Conservation (phyloP, 2,329 filamentous ascomycete species). For the Phyllachora maydis region DNA sequence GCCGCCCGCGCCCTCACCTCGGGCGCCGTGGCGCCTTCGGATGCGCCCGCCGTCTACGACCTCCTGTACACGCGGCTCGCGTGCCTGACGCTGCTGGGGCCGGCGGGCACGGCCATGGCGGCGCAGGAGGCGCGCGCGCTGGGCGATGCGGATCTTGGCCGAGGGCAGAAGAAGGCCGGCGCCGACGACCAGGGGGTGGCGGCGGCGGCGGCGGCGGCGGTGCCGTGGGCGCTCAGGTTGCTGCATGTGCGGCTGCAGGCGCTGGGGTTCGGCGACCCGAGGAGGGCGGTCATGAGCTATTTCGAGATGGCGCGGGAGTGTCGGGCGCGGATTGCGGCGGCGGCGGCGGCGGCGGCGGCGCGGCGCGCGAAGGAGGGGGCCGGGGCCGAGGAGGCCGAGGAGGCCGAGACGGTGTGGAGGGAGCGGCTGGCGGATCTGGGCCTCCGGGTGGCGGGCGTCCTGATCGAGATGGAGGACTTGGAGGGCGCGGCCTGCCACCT, state of each 20-base stretch:
- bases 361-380: too few species aligned
- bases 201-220: too few species aligned
- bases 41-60: constrained; percentile 48
- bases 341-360: constrained; percentile 16
- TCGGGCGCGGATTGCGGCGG: constrained; percentile 32
- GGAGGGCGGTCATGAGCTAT: constrained; percentile 72
- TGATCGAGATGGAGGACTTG: constrained; percentile 76
- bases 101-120: constrained; percentile 49
- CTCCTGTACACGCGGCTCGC: constrained; percentile 66
- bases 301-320: constrained; percentile 76
- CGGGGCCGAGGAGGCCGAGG: too few species aligned
- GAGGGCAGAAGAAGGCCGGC: constrained; percentile 33
- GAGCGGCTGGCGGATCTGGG: constrained; percentile 56
- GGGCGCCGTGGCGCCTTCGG: constrained; percentile 22
- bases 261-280: constrained; percentile 65
- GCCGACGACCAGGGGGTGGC: too few species aligned
- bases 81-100: constrained; percentile 62
- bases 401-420: constrained; percentile 47
- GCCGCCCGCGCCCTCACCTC: constrained; percentile 38
- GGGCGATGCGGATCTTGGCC: constrained; percentile 36
- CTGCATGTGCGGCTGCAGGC: constrained; percentile 70
- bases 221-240: constrained; percentile 75
- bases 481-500: constrained; percentile 62
- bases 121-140: constrained; percentile 44
- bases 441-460: constrained; percentile 38